Conservation (phyloP, 345 rosid genomes). For the Populus davidiana region DNA sequence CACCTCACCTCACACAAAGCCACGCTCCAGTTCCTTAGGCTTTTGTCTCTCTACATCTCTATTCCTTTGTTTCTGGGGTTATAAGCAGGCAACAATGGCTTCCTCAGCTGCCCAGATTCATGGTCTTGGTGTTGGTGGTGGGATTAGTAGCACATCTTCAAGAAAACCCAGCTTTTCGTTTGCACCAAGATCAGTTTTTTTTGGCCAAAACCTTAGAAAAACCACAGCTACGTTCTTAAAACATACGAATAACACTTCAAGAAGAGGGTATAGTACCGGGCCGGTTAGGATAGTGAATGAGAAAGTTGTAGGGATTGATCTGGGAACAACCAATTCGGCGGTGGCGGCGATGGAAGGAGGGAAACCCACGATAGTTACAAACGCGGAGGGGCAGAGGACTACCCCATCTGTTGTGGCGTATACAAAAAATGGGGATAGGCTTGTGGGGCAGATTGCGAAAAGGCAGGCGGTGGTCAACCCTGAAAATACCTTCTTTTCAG, state of each 20-base stretch:
- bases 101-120: constrained; percentile 73
- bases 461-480: constrained; percentile 98
- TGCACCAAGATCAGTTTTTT: constrained; percentile 43
- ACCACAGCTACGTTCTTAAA: constrained; percentile 45
- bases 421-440: constrained; percentile 76
- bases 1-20: not conserved
- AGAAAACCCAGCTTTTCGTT: constrained; percentile 28
- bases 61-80: too few species aligned
- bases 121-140: constrained; percentile 49
- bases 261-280: constrained; percentile 45
- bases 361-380: constrained; percentile 90
- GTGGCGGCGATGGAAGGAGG: constrained; percentile 99
- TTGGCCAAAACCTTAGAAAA: constrained; percentile 44
- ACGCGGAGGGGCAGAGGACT: constrained; percentile 96
- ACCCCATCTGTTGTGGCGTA: constrained; percentile 98
- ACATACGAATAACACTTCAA: constrained; percentile 14
- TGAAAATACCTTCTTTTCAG: constrained; percentile 95
- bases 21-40: not conserved
- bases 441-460: constrained; percentile 97
- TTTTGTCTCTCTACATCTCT: not conserved
- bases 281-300: constrained; percentile 70
- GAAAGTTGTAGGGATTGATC: constrained; percentile 92
- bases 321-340: constrained; percentile 96
- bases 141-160: constrained; percentile 25
- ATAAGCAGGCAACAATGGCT: constrained; percentile 43